Evolutionary conservation across 2,329 filamentous ascomycete species (phyloP), one percentile per base, ranked within the genome.

Genomic region (Hirsutella thompsonii): DNA sequence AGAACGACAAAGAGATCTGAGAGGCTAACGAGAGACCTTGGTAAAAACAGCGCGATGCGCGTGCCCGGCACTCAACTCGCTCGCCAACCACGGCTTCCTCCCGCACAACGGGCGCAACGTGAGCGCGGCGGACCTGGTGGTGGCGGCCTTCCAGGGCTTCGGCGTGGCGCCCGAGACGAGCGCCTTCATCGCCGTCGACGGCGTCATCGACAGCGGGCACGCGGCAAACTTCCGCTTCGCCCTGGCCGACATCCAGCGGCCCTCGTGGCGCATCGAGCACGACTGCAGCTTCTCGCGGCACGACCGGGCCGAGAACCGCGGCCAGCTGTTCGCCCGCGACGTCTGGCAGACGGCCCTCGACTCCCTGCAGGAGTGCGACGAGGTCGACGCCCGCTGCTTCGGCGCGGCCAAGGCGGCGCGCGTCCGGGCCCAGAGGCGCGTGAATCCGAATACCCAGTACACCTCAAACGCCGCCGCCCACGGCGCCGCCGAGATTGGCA

Each of bases 41-140:
- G 8, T n/a, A 3, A 14, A 14, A 8, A 9, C 14, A 34, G 32
- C 32, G 14, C 32, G 32, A 4, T 34, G 34, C 34, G 34, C 47
- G 86, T 81, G 6, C 85, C 86, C 33, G 8, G 43, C 36, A 11
- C 20, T 45, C 21, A 45, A 45, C 10, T 37, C 36, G n/a, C 35
- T 45, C 11, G 43, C 43, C 5, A 45, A 45, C 18, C 43, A 45
- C 21, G 29, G 29, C 20, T 45, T 36, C 20, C 43, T 45, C 23
- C 40, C 40, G 20, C 41, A 33, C 20, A 20, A 36, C 5, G 43
- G 43, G 10, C 35, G 29, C 20, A 39, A 39, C 8, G 39, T 45
- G 13, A 42, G 39, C 20, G 16, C 20, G 3, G 14, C 34, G 3
- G 34, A 36, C 20, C 18, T 36, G 5, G 9, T 36, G 2, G 3